phyloP scores from a whole-genome alignment of 1,284 basidiomycete genomes.

The Agaricales sp. region DNA sequence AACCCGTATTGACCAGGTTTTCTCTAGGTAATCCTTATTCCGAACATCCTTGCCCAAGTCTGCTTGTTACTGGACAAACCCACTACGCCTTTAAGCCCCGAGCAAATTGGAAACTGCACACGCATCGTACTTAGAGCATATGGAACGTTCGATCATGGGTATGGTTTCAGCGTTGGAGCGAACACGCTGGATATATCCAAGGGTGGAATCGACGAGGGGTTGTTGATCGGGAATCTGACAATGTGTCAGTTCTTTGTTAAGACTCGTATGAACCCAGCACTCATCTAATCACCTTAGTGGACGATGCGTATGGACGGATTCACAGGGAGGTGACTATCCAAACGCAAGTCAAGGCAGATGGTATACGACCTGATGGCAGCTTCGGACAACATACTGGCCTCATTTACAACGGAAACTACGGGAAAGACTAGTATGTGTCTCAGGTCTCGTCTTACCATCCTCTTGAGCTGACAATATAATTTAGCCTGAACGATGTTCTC shows the following conservation, averaged over 20 bases:
- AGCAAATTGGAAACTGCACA: slow-evolving; percentile 25
- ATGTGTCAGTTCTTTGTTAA: neutral
- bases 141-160: slow-evolving; percentile 25
- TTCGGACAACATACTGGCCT: slow-evolving; percentile 25
- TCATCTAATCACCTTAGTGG: no score
- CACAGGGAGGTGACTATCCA: slow-evolving; percentile 24
- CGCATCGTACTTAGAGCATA: slow-evolving; percentile 28
- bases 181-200: slow-evolving; percentile 34
- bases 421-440: slow-evolving; percentile 19
- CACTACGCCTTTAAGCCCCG: slow-evolving; percentile 16
- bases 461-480: neutral
- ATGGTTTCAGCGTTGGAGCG: slow-evolving; percentile 31
- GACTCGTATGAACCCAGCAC: no score
- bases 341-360: slow-evolving; percentile 16
- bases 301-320: slow-evolving; percentile 25
- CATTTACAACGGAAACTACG: slow-evolving; percentile 26
- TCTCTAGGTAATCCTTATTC: slow-evolving; percentile 33
- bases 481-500: slow-evolving; percentile 28
- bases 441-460: neutral
- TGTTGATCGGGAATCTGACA: slow-evolving; percentile 24
- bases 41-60: slow-evolving; percentile 28
- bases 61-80: slow-evolving; percentile 30
- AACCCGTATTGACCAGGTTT: neutral
- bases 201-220: slow-evolving; percentile 28
- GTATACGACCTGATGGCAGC: slow-evolving; percentile 24